Evolutionary conservation across 1,139 yeast species (phyloP).

Genomic region (Wickerhamomyces sp.): DNA sequence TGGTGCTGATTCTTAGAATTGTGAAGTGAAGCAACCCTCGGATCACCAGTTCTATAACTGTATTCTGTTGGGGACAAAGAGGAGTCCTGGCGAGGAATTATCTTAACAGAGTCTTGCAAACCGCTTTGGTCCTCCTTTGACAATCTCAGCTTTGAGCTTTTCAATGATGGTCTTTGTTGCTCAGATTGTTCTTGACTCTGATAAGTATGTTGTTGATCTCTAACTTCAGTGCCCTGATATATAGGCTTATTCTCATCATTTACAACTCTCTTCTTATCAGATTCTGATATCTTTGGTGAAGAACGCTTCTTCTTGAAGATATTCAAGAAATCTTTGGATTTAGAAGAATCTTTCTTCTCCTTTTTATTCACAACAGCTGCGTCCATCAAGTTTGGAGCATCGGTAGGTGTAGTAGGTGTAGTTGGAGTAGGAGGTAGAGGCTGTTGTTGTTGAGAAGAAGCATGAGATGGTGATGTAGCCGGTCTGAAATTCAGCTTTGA

Average conservation of each 20-base stretch:
- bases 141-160: constrained; percentile 11
- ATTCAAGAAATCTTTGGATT: constrained; percentile 23
- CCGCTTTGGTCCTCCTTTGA: constrained; percentile 7
- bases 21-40: constrained; percentile 3
- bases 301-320: constrained; percentile 24
- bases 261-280: neutral
- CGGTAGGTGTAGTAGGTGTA: neutral
- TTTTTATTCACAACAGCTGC: constrained; percentile 3
- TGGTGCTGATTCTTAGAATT: constrained; percentile 3
- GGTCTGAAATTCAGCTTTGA: neutral
- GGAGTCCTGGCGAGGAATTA: constrained; percentile 8
- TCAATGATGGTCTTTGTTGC: constrained; percentile 15
- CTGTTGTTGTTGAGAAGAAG: neutral
- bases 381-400: neutral
- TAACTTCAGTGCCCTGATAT: neutral
- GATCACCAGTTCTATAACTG: constrained; percentile 3
- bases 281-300: constrained; percentile 7
- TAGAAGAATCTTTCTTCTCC: constrained; percentile 14
- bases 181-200: neutral
- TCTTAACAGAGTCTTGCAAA: constrained; percentile 18
- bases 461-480: neutral
- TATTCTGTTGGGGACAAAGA: neutral
- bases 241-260: constrained; percentile 5
- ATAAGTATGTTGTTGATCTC: neutral
- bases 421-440: neutral